Conservation (phyloP, 2,329 filamentous ascomycete genomes). For the Tolypocladium paradoxum region DNA sequence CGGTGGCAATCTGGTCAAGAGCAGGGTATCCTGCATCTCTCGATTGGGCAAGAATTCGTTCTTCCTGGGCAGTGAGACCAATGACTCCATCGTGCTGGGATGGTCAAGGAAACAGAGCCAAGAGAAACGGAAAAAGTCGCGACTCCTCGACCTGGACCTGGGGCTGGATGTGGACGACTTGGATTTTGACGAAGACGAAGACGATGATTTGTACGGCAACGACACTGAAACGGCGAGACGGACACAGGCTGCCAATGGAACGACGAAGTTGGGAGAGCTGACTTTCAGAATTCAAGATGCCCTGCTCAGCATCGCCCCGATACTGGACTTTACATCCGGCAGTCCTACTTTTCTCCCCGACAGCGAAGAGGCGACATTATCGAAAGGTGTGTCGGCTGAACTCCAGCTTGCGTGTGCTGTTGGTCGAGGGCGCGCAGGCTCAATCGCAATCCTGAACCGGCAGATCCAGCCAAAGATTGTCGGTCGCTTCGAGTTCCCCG, state of each 20-base stretch:
- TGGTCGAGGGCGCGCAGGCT: slow-evolving; percentile 55
- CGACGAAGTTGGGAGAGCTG: slow-evolving; percentile 50
- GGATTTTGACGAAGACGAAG: slow-evolving; percentile 51
- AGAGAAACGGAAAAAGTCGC: slow-evolving; percentile 54
- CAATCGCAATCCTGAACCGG: slow-evolving; percentile 66
- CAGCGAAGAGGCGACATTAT: slow-evolving; percentile 31
- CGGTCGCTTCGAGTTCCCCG: slow-evolving; percentile 59
- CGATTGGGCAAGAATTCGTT: slow-evolving; percentile 57
- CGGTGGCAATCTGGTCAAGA: slow-evolving; percentile 52
- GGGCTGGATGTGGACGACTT: slow-evolving; percentile 39
- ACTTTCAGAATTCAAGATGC: slow-evolving; percentile 68
- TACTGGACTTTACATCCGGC: slow-evolving; percentile 64
- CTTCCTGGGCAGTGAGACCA: slow-evolving; percentile 78
- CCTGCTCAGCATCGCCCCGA: slow-evolving; percentile 67
- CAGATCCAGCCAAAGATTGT: slow-evolving; percentile 65
- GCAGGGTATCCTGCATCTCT: slow-evolving; percentile 57
- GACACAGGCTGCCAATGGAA: slow-evolving; percentile 26
- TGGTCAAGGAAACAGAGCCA: slow-evolving; percentile 61
- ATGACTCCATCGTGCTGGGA: slow-evolving; percentile 70
- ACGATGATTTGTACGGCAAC: slow-evolving; percentile 50
- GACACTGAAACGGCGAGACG: slow-evolving; percentile 52
- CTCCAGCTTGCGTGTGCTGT: slow-evolving; percentile 50
- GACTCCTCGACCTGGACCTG: slow-evolving; percentile 42
- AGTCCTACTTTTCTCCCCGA: slow-evolving; percentile 34
- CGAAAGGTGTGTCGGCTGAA: slow-evolving; percentile 39